phyloP scores from a whole-genome alignment of 495 filamentous ascomycete species.

The Lindgomyces ingoldianus region DNA sequence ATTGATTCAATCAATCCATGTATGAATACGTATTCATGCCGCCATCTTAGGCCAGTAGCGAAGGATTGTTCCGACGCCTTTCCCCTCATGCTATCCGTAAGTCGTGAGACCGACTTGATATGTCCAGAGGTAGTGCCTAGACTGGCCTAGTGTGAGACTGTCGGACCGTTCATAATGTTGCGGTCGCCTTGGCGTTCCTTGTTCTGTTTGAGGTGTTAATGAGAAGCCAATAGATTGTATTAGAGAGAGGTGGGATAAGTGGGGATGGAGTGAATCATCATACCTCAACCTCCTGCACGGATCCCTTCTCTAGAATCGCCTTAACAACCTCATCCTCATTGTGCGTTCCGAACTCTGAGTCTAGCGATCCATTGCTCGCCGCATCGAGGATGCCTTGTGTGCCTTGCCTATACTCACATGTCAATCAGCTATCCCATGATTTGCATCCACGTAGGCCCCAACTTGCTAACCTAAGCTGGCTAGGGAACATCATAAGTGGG shows the following conservation, averaged over 20 bases:
- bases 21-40: no score
- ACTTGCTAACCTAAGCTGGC: not conserved
- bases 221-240: not conserved
- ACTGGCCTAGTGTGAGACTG: constrained; percentile 48
- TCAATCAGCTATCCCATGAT: constrained; percentile 9
- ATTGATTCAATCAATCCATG: no score
- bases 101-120: no score
- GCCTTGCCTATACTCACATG: constrained; percentile 65
- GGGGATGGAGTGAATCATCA: not conserved
- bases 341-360: constrained; percentile 83
- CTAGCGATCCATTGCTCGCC: constrained; percentile 70
- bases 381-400: constrained; percentile 75
- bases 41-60: no score
- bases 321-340: constrained; percentile 75
- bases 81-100: no score
- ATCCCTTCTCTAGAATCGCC: constrained; percentile 76
- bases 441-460: not conserved
- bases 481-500: constrained; percentile 7
- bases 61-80: no score
- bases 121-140: no score
- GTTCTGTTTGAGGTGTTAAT: constrained; percentile 32
- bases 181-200: constrained; percentile 48
- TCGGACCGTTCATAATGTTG: constrained; percentile 51
- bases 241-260: not conserved
- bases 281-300: constrained; percentile 43